phyloP scores from a whole-genome alignment of 1,284 basidiomycete species.

The Ganoderma boninense region DNA sequence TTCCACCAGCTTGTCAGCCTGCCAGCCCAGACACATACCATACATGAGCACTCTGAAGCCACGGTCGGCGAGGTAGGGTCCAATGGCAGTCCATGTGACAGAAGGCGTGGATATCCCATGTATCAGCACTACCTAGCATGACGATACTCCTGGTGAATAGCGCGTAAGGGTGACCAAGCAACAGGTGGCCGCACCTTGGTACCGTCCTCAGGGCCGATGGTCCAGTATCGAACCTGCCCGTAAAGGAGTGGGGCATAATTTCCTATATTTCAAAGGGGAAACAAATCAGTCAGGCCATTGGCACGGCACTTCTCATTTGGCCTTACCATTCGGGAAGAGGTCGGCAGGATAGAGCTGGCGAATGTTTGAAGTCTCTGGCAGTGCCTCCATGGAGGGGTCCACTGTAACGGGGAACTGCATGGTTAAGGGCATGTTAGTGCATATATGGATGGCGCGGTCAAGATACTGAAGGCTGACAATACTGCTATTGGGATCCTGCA shows the following conservation, averaged over 20 bases:
- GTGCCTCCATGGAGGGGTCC: constrained; percentile 38
- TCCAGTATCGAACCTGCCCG: constrained; percentile 68
- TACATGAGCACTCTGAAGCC: constrained; percentile 79
- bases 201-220: constrained; percentile 76
- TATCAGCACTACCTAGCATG: constrained; percentile 69
- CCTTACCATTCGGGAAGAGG: constrained; percentile 37
- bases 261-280: constrained; percentile 24
- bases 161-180: background rate
- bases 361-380: constrained; percentile 32
- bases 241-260: constrained; percentile 38
- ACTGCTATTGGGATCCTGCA: background rate
- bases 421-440: background rate
- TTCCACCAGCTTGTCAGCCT: background rate
- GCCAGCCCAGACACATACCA: constrained; percentile 47
- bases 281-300: background rate
- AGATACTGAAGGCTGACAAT: background rate
- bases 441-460: no score
- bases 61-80: constrained; percentile 61
- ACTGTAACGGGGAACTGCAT: constrained; percentile 34
- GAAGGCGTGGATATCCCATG: constrained; percentile 79
- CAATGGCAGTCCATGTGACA: constrained; percentile 76
- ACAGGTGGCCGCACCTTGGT: constrained; percentile 56
- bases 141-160: background rate
- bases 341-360: constrained; percentile 41
- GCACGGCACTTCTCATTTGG: background rate